Base-by-base conservation (phyloP, 345 rosid species). In the Citrus medica region DNA sequence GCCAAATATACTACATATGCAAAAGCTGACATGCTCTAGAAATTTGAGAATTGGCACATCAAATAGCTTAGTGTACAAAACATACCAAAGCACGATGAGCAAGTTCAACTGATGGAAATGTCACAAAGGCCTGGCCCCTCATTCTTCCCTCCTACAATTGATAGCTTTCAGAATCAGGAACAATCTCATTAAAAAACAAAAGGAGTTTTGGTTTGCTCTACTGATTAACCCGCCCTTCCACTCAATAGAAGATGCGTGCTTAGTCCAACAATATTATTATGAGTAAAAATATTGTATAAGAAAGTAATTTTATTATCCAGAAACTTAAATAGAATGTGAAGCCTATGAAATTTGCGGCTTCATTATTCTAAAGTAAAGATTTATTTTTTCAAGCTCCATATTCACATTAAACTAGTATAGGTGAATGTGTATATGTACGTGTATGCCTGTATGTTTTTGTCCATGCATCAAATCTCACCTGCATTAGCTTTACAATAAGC, bases 51-150 rank as follows among this genome's bases (percentile, higher is more conserved):
- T 7, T 7, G 30, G 32, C 42, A 70, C 40, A 75, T 67, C 67
- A 79, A 38, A 67, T 61, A 70, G 75, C 68, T 77, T 70, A 60
- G 37, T 22, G n/a, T 22, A 42, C 67, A 51, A 80, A 81, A 75
- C 90, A 72, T 85, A 94, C 97, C 97, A 96, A 83, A 71, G 97
- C 97, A 78, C 46, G 86, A 71, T 89, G 98, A 32, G 97, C 97
- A 79, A 94, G 89, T 83, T 96, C 98, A 81, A 87, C 84, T 0
- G 97, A 90, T 76, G 97, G 97, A 84, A 96, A 96, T 55, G 98
- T 94, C 81, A 96, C 89, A 81, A 94, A 96, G 55, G 99, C 99
- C 86, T 92, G 99, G 76, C 96, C 98, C 84, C 97, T 90, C 98
- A 95, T 94, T 82, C 98, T 88, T 79, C 98, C 97, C 85, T 94